These are phyloP conservation scores for Salvia hispanica DNA, from an alignment of 257 asterid species.

Conservation along the genomic window DNA sequence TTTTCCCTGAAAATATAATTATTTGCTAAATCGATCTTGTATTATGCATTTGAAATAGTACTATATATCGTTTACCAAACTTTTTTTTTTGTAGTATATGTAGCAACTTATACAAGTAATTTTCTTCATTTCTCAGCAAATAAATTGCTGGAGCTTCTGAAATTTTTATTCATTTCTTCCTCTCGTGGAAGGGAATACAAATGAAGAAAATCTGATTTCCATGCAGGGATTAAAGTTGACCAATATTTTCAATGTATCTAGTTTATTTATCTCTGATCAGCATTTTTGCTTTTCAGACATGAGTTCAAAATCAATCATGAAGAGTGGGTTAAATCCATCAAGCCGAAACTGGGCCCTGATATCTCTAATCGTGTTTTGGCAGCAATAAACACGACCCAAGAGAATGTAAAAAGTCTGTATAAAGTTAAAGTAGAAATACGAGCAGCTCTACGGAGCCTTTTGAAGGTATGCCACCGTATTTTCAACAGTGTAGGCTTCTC, in stretches of 20 bases:
- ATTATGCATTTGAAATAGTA: background rate
- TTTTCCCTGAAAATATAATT: constrained; percentile 23
- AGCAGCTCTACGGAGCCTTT: constrained; percentile 62
- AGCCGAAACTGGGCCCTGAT: constrained; percentile 64
- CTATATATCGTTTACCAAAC: background rate
- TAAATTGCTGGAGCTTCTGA: constrained; percentile 9
- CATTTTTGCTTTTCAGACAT: constrained; percentile 50
- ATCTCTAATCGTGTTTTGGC: constrained; percentile 59
- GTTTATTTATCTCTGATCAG: constrained; percentile 27
- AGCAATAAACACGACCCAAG: constrained; percentile 56
- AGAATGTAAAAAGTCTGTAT: constrained; percentile 70
- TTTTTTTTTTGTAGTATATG: background rate
- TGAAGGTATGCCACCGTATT: constrained; percentile 58
- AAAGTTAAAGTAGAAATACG: constrained; percentile 84
- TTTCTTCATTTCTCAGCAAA: background rate
- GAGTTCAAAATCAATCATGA: constrained; percentile 88
- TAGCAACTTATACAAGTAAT: constrained; percentile 9
- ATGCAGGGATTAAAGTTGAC: constrained; percentile 10
- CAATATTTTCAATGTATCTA: constrained; percentile 18
- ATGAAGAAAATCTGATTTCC: background rate
- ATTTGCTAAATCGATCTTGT: constrained; percentile 8
- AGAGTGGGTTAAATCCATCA: constrained; percentile 78
- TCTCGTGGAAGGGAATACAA: background rate
- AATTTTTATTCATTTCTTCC: background rate
- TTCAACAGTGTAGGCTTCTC: constrained; percentile 17